Conservation (phyloP, 805 yeast species). For the Pichia cephalocereana region DNA sequence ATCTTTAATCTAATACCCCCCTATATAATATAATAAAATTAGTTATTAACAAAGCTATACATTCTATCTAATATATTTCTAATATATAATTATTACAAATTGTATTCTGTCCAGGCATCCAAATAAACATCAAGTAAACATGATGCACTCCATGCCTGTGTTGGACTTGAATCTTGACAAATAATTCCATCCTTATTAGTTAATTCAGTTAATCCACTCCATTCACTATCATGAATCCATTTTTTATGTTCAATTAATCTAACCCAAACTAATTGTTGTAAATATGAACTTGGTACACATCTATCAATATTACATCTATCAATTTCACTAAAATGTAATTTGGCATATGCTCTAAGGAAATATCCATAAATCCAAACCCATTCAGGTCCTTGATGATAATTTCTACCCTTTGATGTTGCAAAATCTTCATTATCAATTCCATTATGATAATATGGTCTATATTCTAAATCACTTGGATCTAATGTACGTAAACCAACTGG, state of each 20-base stretch:
- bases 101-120: conserved; percentile 39
- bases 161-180: conserved; percentile 84
- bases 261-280: conserved; percentile 49
- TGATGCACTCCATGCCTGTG: conserved; percentile 95
- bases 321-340: conserved; percentile 35
- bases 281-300: conserved; percentile 36
- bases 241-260: conserved; percentile 55
- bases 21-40: no score
- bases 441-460: conserved; percentile 82
- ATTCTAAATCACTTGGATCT: conserved; percentile 88
- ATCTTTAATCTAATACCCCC: no score
- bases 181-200: conserved; percentile 80
- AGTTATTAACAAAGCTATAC: no score
- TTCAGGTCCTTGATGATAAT: conserved; percentile 98
- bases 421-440: conserved; percentile 76
- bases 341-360: conserved; percentile 68
- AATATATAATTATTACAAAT: not conserved
- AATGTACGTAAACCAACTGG: conserved; percentile 88
- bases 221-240: conserved; percentile 68
- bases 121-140: conserved; percentile 73
- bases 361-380: conserved; percentile 94
- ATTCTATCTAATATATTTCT: no score
- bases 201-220: conserved; percentile 93
- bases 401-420: conserved; percentile 90
- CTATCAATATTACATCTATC: not conserved